Percentiles rank a stretch among this genome's conserved stretches.
Conservation (phyloP, 257 asterid genomes). For the Plantago ovata region DNA sequence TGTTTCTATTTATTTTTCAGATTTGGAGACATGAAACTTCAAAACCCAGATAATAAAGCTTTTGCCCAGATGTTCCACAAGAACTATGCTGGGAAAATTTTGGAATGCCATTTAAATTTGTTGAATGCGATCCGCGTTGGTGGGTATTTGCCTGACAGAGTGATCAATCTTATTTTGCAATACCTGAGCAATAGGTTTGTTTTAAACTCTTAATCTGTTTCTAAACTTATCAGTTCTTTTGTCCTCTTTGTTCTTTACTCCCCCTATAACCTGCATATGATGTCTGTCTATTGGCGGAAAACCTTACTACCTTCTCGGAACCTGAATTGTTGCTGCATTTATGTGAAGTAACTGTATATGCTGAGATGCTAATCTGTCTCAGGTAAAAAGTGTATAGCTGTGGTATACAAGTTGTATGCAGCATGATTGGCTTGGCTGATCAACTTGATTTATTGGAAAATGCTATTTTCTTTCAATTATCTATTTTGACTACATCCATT, state of each 20-base stretch:
- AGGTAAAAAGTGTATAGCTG: no score
- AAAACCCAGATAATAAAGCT: conserved; percentile 87
- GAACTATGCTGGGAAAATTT: conserved; percentile 86
- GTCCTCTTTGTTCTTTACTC: neutral
- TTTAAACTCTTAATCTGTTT: conserved; percentile 1
- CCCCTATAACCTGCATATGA: no score
- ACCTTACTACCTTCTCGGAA: no score
- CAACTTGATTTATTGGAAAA: no score
- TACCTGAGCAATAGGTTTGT: conserved; percentile 88
- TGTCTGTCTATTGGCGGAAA: no score
- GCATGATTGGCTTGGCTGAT: no score
- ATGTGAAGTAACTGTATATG: no score
- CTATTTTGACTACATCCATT: no score
- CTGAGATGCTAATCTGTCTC: no score
- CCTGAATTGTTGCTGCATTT: no score
- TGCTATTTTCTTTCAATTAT: no score
- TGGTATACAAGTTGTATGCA: no score
- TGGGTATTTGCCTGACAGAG: conserved; percentile 96
- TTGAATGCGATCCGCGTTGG: conserved; percentile 81
- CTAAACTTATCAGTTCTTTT: neutral
- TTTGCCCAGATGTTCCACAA: conserved; percentile 99
- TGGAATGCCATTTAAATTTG: conserved; percentile 90
- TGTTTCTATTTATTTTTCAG: conserved; percentile 27
- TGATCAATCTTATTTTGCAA: conserved; percentile 88
- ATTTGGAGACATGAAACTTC: conserved; percentile 91